A percentile compares a stretch with the other conserved stretches of the same genome.
These are phyloP conservation scores for Chimonanthus salicifolius DNA, from an alignment of 164 flowering plant species.

Conservation along the genomic window DNA sequence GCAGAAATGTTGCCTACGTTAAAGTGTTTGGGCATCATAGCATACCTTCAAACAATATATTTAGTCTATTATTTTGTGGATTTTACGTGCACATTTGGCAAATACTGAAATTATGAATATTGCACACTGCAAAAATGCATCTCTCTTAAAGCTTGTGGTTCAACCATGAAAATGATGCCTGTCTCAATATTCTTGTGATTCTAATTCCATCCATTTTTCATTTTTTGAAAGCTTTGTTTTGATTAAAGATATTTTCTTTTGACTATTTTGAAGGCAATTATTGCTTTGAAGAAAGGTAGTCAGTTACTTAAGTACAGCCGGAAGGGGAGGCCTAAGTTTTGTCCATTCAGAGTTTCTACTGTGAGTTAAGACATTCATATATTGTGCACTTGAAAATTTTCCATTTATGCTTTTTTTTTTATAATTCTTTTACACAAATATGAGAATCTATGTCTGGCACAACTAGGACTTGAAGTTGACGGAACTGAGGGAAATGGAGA, in stretches of 20 bases:
- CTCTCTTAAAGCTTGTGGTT: not conserved
- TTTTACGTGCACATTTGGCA: too few species aligned
- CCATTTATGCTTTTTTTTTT: not conserved
- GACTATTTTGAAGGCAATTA: constrained; percentile 51
- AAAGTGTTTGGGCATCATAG: too few species aligned
- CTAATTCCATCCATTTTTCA: not conserved
- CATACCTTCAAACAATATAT: too few species aligned
- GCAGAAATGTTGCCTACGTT: too few species aligned
- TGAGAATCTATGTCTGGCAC: not conserved
- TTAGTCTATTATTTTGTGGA: too few species aligned
- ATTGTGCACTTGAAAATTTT: not conserved
- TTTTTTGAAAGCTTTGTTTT: not conserved
- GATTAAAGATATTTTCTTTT: not conserved
- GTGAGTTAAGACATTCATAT: constrained; percentile 34
- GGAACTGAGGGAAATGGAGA: not conserved
- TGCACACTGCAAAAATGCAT: too few species aligned
- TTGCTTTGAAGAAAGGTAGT: constrained; percentile 82
- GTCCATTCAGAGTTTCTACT: constrained; percentile 76
- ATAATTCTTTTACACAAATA: not conserved
- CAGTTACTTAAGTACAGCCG: constrained; percentile 84
- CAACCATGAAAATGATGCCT: not conserved
- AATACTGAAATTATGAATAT: too few species aligned
- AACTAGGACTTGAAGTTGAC: not conserved
- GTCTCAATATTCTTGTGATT: not conserved
- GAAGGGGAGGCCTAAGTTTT: constrained; percentile 87